Evolutionary conservation across 345 rosid species (phyloP), one percentile per base, ranked within the genome.

Genomic region (thale cress (Arabidopsis thaliana)): DNA sequence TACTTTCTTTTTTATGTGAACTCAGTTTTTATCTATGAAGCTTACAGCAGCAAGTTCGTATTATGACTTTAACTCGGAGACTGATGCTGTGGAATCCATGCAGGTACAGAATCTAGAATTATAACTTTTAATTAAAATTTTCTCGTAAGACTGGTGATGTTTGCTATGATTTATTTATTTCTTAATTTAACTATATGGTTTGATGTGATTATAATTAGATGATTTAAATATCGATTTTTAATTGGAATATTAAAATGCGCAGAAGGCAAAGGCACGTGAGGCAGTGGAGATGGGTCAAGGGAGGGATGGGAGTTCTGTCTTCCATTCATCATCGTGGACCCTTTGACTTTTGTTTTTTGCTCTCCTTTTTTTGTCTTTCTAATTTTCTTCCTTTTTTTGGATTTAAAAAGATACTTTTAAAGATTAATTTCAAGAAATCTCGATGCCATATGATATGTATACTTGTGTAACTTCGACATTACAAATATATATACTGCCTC

Each of bases 21-120:
- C 64, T 55, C 92, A 94, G 97, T 94, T 91, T 80, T 85, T 94
- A 20, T 94, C 97, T 0, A 87, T 91, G 97, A 90, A 91, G 79
- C 91, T 91, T 12, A 85, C 89, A 1, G 88, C 88, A 71, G 97
- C 97, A 67, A 89, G 95, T 83, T 77, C 84, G 33, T 87, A 72
- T 51, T 87, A 89, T 73, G 93, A 87, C 78, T 86, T 89, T 81
- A 91, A 85, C 62, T 81, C 91, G 36, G 94, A 87, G 75, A 63
- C 87, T 16, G 91, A 91, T 69, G 87, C 65, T 49, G 59, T 88
- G 6, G 97, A 88, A 64, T 77, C 74, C 82, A 65, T 86, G 83
- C 90, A 86, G 82, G 61, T 78, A 64, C 11, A 25, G 1, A 41
- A 62, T 1, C 32, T 6, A 55, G 2, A 23, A 24, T 75, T 51